A percentile compares a stretch with the other conserved stretches of the same genome.
phyloP scores from a whole-genome alignment of 2,329 filamentous ascomycete genomes.

The Fusarium secorum region DNA sequence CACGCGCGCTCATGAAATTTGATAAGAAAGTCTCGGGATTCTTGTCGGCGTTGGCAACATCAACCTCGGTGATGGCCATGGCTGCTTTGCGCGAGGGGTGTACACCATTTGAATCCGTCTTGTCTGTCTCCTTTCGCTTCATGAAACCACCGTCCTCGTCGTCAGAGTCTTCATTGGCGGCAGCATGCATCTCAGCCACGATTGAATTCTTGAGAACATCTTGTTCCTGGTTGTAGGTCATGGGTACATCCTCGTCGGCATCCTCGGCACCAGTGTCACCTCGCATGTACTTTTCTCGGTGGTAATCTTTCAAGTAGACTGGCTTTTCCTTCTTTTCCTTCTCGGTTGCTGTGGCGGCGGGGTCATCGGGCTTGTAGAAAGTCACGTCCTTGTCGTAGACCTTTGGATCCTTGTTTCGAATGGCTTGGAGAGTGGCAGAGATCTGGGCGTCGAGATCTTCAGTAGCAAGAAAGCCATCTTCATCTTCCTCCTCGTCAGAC shows the following conservation, averaged over 20 bases:
- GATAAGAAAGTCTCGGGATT: slow-evolving; percentile 93
- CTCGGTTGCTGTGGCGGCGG: slow-evolving; percentile 45
- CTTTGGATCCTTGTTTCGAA: slow-evolving; percentile 87
- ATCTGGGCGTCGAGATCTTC: slow-evolving; percentile 87
- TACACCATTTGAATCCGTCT: slow-evolving; percentile 54
- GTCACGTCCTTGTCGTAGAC: slow-evolving; percentile 83
- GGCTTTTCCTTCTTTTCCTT: slow-evolving; percentile 77
- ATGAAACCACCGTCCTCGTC: slow-evolving; percentile 72
- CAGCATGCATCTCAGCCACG: slow-evolving; percentile 80
- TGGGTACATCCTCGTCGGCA: slow-evolving; percentile 63
- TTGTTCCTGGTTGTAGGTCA: slow-evolving; percentile 89
- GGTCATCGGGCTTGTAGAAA: slow-evolving; percentile 76
- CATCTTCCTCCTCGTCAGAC: slow-evolving; percentile 85
- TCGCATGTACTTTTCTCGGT: slow-evolving; percentile 85
- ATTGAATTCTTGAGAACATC: slow-evolving; percentile 80
- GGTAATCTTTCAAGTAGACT: slow-evolving; percentile 87
- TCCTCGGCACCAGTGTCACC: slow-evolving; percentile 70
- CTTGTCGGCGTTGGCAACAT: slow-evolving; percentile 80
- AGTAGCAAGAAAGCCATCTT: slow-evolving; percentile 86
- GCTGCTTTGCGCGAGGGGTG: slow-evolving; percentile 63
- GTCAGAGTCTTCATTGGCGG: slow-evolving; percentile 60
- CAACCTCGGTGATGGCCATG: slow-evolving; percentile 62
- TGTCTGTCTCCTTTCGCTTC: slow-evolving; percentile 70
- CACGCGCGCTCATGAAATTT: slow-evolving; percentile 91
- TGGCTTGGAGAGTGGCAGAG: slow-evolving; percentile 83